Percentiles rank a stretch among this genome's conserved stretches.
These are phyloP conservation scores for barley (Hordeum vulgare) DNA, from an alignment of 176 grass and related monocot genomes.

Conservation along the genomic window DNA sequence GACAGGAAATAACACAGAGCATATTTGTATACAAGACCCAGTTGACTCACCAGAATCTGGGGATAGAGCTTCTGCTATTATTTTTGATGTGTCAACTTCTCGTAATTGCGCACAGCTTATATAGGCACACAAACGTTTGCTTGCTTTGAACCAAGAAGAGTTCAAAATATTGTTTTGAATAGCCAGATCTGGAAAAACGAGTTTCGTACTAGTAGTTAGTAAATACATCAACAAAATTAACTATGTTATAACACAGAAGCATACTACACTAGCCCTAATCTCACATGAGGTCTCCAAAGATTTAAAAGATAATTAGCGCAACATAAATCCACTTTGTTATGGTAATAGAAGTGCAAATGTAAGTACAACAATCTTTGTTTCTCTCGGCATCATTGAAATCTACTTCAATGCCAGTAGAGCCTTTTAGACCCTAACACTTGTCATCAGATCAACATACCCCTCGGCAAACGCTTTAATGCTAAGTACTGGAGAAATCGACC, in stretches of 20 bases:
- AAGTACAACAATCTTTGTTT: not conserved
- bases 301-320: not conserved
- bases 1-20: not conserved
- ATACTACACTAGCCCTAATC: not conserved
- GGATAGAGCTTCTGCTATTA: constrained; percentile 42
- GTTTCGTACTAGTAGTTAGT: not conserved
- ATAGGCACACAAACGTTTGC: constrained; percentile 68
- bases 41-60: constrained; percentile 49
- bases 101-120: constrained; percentile 61
- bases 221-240: not conserved
- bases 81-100: constrained; percentile 90
- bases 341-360: not conserved
- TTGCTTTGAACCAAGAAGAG: constrained; percentile 81
- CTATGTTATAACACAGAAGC: not conserved
- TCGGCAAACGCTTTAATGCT: not conserved
- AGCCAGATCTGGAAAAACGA: constrained; percentile 46
- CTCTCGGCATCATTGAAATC: not conserved
- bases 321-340: not conserved
- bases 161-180: constrained; percentile 73
- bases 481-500: not conserved
- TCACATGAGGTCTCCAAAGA: not conserved
- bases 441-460: not conserved
- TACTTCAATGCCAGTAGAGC: not conserved
- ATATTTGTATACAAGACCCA: constrained; percentile 14
- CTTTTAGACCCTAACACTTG: not conserved